Evolutionary conservation across 169 alveolate species (phyloP).

Genomic region (Eimeria acervulina): DNA sequence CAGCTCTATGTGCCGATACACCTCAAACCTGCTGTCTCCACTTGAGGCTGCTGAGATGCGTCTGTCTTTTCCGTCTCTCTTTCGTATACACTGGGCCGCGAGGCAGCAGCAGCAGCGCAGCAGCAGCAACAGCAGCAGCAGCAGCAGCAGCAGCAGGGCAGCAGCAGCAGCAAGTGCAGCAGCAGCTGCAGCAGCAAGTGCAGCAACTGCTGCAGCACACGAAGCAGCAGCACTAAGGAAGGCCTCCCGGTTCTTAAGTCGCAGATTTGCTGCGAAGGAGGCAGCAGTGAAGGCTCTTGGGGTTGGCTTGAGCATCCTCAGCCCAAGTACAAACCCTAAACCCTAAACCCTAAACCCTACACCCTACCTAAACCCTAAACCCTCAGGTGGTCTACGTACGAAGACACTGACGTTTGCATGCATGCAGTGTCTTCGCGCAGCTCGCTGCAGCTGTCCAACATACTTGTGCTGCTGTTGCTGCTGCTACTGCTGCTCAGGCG

Average conservation of each 20-base stretch:
- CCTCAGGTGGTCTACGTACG: neutral
- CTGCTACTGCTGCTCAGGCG: too few species aligned
- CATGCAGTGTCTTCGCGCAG: neutral
- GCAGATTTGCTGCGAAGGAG: neutral
- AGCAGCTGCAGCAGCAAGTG: conserved; percentile 12
- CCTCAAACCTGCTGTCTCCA: neutral
- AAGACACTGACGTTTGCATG: neutral
- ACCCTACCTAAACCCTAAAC: neutral
- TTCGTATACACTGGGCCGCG: neutral
- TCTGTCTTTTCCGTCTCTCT: neutral
- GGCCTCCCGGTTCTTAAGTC: neutral
- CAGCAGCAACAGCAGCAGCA: neutral
- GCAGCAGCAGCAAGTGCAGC: neutral
- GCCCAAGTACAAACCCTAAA: conserved; percentile 15
- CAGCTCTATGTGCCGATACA: neutral
- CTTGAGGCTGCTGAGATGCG: conserved; percentile 14
- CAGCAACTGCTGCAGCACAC: neutral
- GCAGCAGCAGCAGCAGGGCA: neutral
- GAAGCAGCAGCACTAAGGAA: neutral
- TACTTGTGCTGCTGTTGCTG: neutral
- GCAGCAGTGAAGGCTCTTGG: conserved; percentile 24
- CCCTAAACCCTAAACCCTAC: neutral
- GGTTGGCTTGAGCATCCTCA: neutral
- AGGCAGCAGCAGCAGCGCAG: neutral
- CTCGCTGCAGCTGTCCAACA: neutral